Conservation (phyloP, 192 early-diverging fungal genomes). For the Coemansia erecta region DNA sequence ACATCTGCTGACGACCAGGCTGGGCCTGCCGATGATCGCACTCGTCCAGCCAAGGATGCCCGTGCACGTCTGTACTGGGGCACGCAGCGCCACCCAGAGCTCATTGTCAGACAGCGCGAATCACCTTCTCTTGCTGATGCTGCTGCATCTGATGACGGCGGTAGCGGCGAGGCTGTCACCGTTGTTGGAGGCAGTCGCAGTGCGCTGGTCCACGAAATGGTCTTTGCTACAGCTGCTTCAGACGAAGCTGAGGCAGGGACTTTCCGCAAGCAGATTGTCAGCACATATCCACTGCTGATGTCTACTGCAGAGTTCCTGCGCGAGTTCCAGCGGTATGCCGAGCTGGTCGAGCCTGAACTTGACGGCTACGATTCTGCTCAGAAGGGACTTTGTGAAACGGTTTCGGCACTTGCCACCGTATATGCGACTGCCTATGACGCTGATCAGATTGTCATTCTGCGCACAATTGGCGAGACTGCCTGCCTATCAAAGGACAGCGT, state of each 20-base stretch:
- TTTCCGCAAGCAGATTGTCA: conserved; percentile 34
- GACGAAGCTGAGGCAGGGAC: conserved; percentile 6
- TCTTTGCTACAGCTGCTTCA: conserved; percentile 50
- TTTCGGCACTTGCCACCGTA: conserved; percentile 21
- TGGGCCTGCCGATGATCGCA: conserved; percentile 21
- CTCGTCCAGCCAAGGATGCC: conserved; percentile 28
- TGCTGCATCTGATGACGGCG: neutral
- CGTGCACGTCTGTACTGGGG: conserved; percentile 57
- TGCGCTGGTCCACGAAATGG: conserved; percentile 64
- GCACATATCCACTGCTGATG: conserved; percentile 47
- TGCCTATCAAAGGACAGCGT: neutral
- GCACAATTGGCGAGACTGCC: conserved; percentile 21
- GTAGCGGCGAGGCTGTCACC: conserved; percentile 4
- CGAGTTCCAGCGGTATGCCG: conserved; percentile 53
- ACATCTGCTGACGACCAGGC: conserved; percentile 8
- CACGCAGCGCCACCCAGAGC: conserved; percentile 56
- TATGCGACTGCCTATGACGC: conserved; percentile 27
- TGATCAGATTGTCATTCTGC: conserved; percentile 30
- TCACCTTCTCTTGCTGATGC: neutral
- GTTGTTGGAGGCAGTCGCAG: conserved; percentile 53
- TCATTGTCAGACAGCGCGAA: conserved; percentile 29
- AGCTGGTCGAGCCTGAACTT: conserved; percentile 39
- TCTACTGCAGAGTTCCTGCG: conserved; percentile 35
- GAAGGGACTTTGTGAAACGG: conserved; percentile 16
- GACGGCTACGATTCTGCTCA: conserved; percentile 12